Evolutionary conservation across 179 eudicot genomes (phyloP).

Genomic region (Silene vulgaris): DNA sequence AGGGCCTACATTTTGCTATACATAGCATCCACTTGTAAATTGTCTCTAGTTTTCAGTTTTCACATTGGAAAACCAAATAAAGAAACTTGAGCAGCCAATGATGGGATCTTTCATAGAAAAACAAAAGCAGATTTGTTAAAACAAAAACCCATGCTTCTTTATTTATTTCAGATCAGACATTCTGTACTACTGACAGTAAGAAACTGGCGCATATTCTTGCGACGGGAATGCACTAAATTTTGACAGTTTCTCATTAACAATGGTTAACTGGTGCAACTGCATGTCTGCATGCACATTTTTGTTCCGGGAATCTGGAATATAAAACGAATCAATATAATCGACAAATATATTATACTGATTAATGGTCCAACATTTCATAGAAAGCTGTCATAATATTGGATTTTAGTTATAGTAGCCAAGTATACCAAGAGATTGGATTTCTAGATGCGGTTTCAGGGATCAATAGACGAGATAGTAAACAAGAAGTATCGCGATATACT

Average conservation of each 20-base stretch:
- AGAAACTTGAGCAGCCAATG: background rate
- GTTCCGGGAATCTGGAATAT: background rate
- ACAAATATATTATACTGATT: background rate
- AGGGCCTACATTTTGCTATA: background rate
- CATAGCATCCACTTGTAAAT: constrained; percentile 1
- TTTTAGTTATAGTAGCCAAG: background rate
- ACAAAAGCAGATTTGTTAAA: background rate
- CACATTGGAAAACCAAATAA: background rate
- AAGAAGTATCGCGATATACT: background rate
- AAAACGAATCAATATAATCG: background rate
- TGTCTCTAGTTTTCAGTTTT: background rate
- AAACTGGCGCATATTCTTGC: constrained; percentile 1
- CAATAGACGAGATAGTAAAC: background rate
- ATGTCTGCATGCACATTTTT: too few relatives aligned
- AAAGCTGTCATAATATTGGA: background rate
- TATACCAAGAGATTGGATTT: background rate
- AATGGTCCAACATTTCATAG: constrained; percentile 5
- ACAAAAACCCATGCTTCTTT: constrained; percentile 9
- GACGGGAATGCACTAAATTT: background rate
- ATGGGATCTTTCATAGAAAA: constrained; percentile 4
- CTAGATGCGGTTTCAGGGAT: background rate
- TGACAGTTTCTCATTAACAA: constrained; percentile 5
- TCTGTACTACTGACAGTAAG: background rate
- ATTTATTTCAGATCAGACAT: constrained; percentile 12
- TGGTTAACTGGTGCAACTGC: background rate